These are phyloP conservation scores for Pseudophaeomoniella oleicola DNA, from an alignment of 2,329 filamentous ascomycete genomes.

Conservation along the genomic window DNA sequence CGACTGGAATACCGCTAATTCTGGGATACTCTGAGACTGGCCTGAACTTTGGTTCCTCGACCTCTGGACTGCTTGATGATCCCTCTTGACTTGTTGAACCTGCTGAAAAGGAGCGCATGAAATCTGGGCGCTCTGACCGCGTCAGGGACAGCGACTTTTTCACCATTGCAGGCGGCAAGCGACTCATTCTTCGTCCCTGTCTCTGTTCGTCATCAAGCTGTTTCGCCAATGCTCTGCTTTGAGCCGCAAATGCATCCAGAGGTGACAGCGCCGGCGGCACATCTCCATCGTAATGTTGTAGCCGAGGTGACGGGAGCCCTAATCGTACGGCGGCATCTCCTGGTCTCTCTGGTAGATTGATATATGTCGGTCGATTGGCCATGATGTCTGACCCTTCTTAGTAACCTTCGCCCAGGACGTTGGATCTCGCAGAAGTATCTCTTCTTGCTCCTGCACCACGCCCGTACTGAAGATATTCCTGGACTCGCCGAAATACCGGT, in stretches of 20 bases:
- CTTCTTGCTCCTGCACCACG: too few species aligned
- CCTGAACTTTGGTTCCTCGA: slow-evolving; percentile 34
- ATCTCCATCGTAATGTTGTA: slow-evolving; percentile 60
- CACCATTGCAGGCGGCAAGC: slow-evolving; percentile 68
- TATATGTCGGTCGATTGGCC: slow-evolving; percentile 41
- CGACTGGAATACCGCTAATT: slow-evolving; percentile 45
- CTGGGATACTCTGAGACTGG: slow-evolving; percentile 63
- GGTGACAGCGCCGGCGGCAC: slow-evolving; percentile 83
- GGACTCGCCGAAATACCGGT: too few species aligned
- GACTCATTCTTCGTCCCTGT: slow-evolving; percentile 62
- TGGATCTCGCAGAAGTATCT: too few species aligned
- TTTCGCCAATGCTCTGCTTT: slow-evolving; percentile 74
- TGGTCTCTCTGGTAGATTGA: slow-evolving; percentile 47
- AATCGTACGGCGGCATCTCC: slow-evolving; percentile 34
- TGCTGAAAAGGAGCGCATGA: slow-evolving; percentile 61
- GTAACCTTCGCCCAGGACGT: not conserved
- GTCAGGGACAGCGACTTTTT: slow-evolving; percentile 67
- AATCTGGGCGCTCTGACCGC: slow-evolving; percentile 47
- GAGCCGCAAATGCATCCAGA: slow-evolving; percentile 84
- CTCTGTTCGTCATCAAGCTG: slow-evolving; percentile 65
- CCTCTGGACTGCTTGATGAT: slow-evolving; percentile 17
- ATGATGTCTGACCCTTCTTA: slow-evolving; percentile 20
- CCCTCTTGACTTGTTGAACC: slow-evolving; percentile 27
- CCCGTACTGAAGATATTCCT: too few species aligned
- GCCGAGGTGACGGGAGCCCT: slow-evolving; percentile 55